Percentiles rank a stretch among this genome's conserved stretches.
Evolutionary conservation across 108 stramenopile genomes (phyloP).

Genomic region (Discostella pseudostelligera): DNA sequence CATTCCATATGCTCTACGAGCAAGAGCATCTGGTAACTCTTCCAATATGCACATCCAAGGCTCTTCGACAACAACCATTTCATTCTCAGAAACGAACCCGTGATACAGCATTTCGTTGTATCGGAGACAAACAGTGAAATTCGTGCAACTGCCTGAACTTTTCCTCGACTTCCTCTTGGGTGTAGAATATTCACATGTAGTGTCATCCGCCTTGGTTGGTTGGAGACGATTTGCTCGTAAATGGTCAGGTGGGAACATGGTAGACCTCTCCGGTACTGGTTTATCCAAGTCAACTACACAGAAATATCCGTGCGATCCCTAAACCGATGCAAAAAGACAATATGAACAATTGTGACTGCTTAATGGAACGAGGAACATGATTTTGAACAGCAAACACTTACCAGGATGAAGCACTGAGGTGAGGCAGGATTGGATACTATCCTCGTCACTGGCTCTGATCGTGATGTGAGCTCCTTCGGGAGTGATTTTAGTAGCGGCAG

Average conservation of each 20-base stretch:
- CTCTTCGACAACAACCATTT: conserved; percentile 85
- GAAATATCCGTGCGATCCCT: conserved; percentile 80
- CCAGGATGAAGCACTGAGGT: conserved; percentile 67
- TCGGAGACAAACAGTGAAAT: conserved; percentile 72
- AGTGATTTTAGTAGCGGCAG: conserved; percentile 55
- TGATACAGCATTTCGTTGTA: conserved; percentile 78
- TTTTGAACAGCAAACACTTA: conserved; percentile 41
- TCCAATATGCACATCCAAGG: conserved; percentile 80
- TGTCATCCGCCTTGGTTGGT: conserved; percentile 19
- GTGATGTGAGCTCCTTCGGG: conserved; percentile 56
- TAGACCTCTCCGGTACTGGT: conserved; percentile 56
- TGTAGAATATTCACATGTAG: neutral
- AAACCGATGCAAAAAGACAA: conserved; percentile 11
- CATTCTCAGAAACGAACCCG: conserved; percentile 63
- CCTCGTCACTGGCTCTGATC: conserved; percentile 58
- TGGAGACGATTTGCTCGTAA: conserved; percentile 44
- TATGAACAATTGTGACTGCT: no score
- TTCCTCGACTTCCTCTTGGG: conserved; percentile 2
- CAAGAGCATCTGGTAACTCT: conserved; percentile 73
- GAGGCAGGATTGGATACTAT: conserved; percentile 50
- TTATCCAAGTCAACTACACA: conserved; percentile 62
- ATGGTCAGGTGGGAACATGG: conserved; percentile 62
- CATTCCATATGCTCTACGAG: conserved; percentile 75
- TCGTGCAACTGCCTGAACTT: conserved; percentile 11
- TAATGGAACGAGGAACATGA: no score